Base-by-base conservation (phyloP, 805 yeast genomes). In the Candida patagonica region DNA sequence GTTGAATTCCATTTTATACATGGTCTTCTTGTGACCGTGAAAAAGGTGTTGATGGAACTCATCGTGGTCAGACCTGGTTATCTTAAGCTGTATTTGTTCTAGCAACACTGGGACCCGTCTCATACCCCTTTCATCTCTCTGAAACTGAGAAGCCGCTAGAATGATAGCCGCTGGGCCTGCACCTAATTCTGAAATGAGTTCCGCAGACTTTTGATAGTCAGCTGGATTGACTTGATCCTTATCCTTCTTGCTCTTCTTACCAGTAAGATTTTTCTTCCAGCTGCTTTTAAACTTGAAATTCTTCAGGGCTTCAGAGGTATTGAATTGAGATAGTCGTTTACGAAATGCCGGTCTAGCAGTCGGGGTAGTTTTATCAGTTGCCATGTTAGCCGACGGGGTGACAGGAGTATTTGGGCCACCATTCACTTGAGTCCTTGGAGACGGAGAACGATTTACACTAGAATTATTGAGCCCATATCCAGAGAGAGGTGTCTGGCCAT, bases 41-140 rank as follows among this genome's bases (percentile, higher is more conserved):
- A 17, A 4, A 6, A 33, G 13, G n/a, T 22, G 26, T 6, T 33
- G 19, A 6, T 20, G 20, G 7, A 12, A 39, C 12, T 45, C 42
- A 9, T 55, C 49, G 3, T 37, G 35, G 6, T 42, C 49, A 12
- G 38, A 33, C n/a, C 34, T 19, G 30, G 71, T 60, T 4, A 92
- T 68, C 31, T 71, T 68, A 30, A 87, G 66, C 5, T 85, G 80
- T 19, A 92, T 54, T 58, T 87, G 73, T 13, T 83, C 79, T 29
- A 87, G 60, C 30, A 92, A 59, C 25, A 89, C 66, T 1, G 98
- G 96, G 0, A 95, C 92, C 44, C 95, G 73, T 41, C 78, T 73
- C 32, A 53, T 53, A 31, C 48, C 51, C 15, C 48, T 49, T 12
- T 85, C 95, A 56, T 87, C 96, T 39, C 75, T 72, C 34, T 78